A percentile compares a stretch with the other conserved stretches of the same genome.
These are phyloP conservation scores for Eucalyptus coolabah DNA, from an alignment of 345 rosid genomes.

Conservation along the genomic window DNA sequence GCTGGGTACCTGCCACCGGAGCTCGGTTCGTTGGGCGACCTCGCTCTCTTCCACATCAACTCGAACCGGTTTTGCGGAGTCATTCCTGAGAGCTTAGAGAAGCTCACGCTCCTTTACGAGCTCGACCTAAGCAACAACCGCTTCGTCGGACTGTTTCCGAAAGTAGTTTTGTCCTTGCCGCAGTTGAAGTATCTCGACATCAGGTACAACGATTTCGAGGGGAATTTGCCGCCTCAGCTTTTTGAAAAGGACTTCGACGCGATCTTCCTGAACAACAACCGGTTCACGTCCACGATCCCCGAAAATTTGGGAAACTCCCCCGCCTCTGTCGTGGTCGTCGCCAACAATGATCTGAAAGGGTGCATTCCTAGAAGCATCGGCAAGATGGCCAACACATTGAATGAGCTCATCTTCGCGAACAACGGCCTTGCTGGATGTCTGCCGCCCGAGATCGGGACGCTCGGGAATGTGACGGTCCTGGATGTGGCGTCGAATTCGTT, in stretches of 20 bases:
- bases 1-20: constrained; percentile 53
- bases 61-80: constrained; percentile 65
- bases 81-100: constrained; percentile 34
- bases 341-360: constrained; percentile 44
- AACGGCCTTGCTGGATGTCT: constrained; percentile 50
- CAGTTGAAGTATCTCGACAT: constrained; percentile 43
- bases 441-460: constrained; percentile 47
- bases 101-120: constrained; percentile 34
- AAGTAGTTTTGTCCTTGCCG: constrained; percentile 19
- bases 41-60: constrained; percentile 61
- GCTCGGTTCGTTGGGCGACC: constrained; percentile 41
- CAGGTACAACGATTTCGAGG: constrained; percentile 55
- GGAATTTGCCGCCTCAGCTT: constrained; percentile 33
- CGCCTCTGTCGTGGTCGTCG: constrained; percentile 43
- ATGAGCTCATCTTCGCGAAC: constrained; percentile 40
- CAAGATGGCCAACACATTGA: constrained; percentile 27
- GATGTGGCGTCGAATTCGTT: constrained; percentile 36
- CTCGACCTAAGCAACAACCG: constrained; percentile 66
- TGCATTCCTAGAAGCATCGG: constrained; percentile 55
- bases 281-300: constrained; percentile 41
- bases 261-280: constrained; percentile 48
- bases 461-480: constrained; percentile 31
- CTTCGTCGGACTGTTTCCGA: constrained; percentile 42
- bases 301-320: constrained; percentile 32
- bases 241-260: constrained; percentile 56